phyloP scores from a whole-genome alignment of 306 rosid species.

The Rubus parviflorus region DNA sequence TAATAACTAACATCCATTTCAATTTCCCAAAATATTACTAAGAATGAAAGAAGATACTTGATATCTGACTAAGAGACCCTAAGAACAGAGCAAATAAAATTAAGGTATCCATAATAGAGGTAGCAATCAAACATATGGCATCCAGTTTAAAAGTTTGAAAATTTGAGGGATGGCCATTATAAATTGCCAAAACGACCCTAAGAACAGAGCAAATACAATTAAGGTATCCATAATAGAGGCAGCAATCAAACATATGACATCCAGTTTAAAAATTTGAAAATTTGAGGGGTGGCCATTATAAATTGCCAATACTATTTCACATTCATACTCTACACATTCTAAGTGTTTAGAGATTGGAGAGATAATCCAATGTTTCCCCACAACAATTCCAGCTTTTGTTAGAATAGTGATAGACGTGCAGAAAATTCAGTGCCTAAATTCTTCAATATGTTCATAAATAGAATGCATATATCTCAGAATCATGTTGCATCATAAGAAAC shows the following conservation, averaged over 20 bases:
- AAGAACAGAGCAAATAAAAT: background rate
- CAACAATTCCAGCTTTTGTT: background rate
- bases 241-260: background rate
- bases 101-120: background rate
- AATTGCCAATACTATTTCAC: background rate
- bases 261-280: background rate
- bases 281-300: background rate
- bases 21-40: background rate
- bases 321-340: background rate
- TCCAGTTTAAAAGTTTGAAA: background rate
- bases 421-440: background rate
- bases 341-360: background rate
- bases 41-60: conserved; percentile 9
- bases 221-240: background rate
- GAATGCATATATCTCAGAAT: background rate
- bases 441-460: background rate
- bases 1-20: background rate
- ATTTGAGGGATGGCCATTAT: background rate
- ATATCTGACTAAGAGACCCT: no score
- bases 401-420: background rate
- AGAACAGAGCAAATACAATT: no score
- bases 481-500: background rate
- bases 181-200: background rate
- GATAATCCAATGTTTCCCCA: background rate
- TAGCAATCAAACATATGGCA: background rate